A percentile compares a stretch with the other conserved stretches of the same genome.
Conservation (phyloP, 2,329 filamentous ascomycete species). For the Stemphylium lycopersici region DNA sequence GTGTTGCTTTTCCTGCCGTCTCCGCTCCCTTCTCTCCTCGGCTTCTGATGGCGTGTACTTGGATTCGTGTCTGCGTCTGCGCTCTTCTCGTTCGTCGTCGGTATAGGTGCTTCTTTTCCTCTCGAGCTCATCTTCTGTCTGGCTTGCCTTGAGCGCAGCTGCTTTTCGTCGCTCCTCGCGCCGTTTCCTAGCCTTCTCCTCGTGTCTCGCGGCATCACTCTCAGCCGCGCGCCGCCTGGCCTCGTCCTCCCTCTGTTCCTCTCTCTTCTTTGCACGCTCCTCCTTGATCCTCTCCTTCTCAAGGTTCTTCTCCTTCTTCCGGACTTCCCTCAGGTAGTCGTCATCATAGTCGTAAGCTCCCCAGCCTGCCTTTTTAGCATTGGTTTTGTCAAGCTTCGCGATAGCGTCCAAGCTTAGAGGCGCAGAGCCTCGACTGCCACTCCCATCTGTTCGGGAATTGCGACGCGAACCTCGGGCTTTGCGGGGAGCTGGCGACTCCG, state of each 20-base stretch:
- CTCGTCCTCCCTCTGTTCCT: slow-evolving; percentile 49
- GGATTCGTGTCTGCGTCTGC: slow-evolving; percentile 34
- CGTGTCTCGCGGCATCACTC: slow-evolving; percentile 28
- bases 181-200: slow-evolving; percentile 30
- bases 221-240: slow-evolving; percentile 26
- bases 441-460: slow-evolving; percentile 35
- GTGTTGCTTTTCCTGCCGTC: slow-evolving; percentile 48
- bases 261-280: slow-evolving; percentile 46
- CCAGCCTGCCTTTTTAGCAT: slow-evolving; percentile 59
- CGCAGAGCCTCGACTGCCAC: slow-evolving; percentile 34
- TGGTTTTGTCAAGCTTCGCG: slow-evolving; percentile 68
- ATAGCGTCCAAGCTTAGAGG: slow-evolving; percentile 64
- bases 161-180: slow-evolving; percentile 45
- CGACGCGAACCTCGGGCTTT: slow-evolving; percentile 26
- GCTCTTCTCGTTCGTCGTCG: slow-evolving; percentile 40
- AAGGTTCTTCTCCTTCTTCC: slow-evolving; percentile 43
- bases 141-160: slow-evolving; percentile 23
- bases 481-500: slow-evolving; percentile 34
- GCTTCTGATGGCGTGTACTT: slow-evolving; percentile 48
- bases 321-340: slow-evolving; percentile 46
- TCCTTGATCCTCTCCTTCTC: slow-evolving; percentile 44
- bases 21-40: slow-evolving; percentile 48
- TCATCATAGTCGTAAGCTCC: slow-evolving; percentile 50
- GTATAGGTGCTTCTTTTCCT: slow-evolving; percentile 35
- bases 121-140: slow-evolving; percentile 32